These are phyloP conservation scores for Microthlaspi erraticum DNA, from an alignment of 345 rosid genomes.

Conservation along the genomic window DNA sequence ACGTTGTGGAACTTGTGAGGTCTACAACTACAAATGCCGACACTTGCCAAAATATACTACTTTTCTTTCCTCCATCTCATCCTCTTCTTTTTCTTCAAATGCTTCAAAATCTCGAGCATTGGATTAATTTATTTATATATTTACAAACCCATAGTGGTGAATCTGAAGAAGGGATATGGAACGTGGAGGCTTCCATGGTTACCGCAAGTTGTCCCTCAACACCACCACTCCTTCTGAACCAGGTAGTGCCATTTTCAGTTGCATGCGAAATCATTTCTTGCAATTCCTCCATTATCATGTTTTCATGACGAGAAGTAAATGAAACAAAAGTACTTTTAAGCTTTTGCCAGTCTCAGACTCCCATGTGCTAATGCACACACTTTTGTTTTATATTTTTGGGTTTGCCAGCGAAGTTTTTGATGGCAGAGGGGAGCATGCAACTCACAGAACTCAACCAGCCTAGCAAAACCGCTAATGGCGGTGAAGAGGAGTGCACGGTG, in stretches of 20 bases:
- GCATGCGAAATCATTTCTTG: conserved; percentile 37
- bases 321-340: neutral
- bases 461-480: conserved; percentile 30
- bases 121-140: neutral
- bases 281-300: conserved; percentile 14
- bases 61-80: conserved; percentile 18
- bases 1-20: conserved; percentile 42
- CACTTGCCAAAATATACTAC: conserved; percentile 43
- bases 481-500: conserved; percentile 65
- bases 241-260: conserved; percentile 31
- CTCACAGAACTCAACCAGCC: conserved; percentile 44
- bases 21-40: conserved; percentile 26
- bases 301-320: neutral
- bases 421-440: conserved; percentile 46
- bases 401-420: conserved; percentile 32
- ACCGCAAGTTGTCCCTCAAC: conserved; percentile 52
- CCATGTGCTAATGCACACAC: neutral
- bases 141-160: conserved; percentile 19
- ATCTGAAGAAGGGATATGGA: conserved; percentile 49
- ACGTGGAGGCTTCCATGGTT: conserved; percentile 70
- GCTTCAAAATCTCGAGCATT: conserved; percentile 22
- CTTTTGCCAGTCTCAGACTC: conserved; percentile 9
- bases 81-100: conserved; percentile 19
- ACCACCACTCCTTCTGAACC: conserved; percentile 51
- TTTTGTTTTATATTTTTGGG: neutral